Evolutionary conservation across 352 stramenopile species (phyloP), one percentile per base, ranked within the genome.

Genomic region (Phytophthora hybrid): DNA sequence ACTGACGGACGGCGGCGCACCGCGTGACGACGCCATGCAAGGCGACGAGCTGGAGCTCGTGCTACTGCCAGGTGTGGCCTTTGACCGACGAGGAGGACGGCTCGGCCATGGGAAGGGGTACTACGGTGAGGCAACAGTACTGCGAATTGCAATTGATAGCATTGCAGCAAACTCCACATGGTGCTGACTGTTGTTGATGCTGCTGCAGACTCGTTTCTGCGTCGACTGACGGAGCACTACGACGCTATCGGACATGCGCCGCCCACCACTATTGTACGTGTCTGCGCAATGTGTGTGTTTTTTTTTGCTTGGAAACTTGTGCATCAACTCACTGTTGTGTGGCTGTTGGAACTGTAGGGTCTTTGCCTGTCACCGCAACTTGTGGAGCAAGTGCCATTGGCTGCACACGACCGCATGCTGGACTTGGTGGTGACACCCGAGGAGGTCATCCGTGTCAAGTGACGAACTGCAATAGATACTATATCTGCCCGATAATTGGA

Each of bases 91-190:
- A 26, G 91, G 92, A 73, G 93, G 89, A 29, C 89, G 92, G 0
- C 71, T 97, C 4, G 92, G 92, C 13, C 92, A 97, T 64, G 92
- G 92, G 47, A 96, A 96, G 69, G 90, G 90, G 23, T 95, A 97
- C 69, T 97, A 97, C 58, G 90, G 91, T 97, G 55, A 53, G 76
- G 32, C 5, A 61, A 21, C 55, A 49, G 4, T 18, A 21, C 16
- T 58, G 9, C 32, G 32, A 37, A 4, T 37, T 37, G 32, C 32
- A 37, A 37, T 37, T 37, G 10, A 10, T 37, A 37, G 13, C 16
- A 6, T 11, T 16, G 37, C 16, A 16, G 2, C 16, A 26, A 26
- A 26, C 23, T 26, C 23, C 23, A 26, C n/a, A 3, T 44, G 11
- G 37, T 44, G 16, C 37, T 44, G 11, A 44, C 37, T 44, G 56